A percentile compares a stretch with the other conserved stretches of the same genome.
Conservation (phyloP, 495 filamentous ascomycete genomes). For the Hypoxylon fragiforme region DNA sequence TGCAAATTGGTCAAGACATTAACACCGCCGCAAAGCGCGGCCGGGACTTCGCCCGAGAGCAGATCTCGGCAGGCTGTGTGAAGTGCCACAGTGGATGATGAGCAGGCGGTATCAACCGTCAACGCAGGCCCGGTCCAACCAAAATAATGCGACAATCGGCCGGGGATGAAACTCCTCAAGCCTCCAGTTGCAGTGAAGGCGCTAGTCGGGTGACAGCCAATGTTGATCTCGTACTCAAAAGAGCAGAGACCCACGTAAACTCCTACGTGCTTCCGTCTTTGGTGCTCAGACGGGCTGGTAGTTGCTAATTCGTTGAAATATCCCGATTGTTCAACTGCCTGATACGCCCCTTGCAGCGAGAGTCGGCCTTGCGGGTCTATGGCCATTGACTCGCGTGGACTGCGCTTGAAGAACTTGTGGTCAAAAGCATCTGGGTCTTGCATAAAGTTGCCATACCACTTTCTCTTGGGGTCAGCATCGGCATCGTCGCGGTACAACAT, state of each 20-base stretch:
- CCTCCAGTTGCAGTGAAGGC: slow-evolving; percentile 36
- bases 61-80: slow-evolving; percentile 47
- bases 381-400: slow-evolving; percentile 45
- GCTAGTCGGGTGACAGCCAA: slow-evolving; percentile 32
- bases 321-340: slow-evolving; percentile 49
- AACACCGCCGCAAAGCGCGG: slow-evolving; percentile 47
- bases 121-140: slow-evolving; percentile 56
- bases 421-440: slow-evolving; percentile 45
- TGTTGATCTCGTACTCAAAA: slow-evolving; percentile 40
- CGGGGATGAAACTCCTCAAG: slow-evolving; percentile 35
- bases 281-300: too few species aligned
- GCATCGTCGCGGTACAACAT: slow-evolving; percentile 24
- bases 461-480: slow-evolving; percentile 24
- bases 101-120: slow-evolving; percentile 62
- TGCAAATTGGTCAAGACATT: slow-evolving; percentile 28
- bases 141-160: slow-evolving; percentile 50
- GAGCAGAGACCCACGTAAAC: slow-evolving; percentile 39
- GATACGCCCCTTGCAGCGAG: slow-evolving; percentile 51
- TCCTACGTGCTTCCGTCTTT: slow-evolving; percentile 25
- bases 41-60: slow-evolving; percentile 45
- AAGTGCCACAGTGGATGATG: slow-evolving; percentile 52
- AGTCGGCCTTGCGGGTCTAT: slow-evolving; percentile 55
- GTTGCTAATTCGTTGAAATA: too few species aligned
- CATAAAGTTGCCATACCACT: slow-evolving; percentile 40
- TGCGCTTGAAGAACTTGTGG: slow-evolving; percentile 56